Conservation (phyloP, 352 stramenopile genomes). For the Hyaloperonospora brassicae region DNA sequence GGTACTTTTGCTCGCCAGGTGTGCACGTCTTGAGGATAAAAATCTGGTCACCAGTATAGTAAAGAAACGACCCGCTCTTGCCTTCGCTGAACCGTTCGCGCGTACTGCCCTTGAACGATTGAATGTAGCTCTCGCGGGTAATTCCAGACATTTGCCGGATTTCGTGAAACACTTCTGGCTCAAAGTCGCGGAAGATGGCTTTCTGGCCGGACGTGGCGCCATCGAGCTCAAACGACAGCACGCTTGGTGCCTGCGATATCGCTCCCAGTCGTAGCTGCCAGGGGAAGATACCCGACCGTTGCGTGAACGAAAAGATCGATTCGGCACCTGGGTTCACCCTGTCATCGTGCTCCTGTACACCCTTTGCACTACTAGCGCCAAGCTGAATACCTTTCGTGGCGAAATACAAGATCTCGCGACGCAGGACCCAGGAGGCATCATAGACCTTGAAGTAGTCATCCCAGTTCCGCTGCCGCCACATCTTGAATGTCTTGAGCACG, state of each 20-base stretch:
- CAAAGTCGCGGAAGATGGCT: conserved; percentile 79
- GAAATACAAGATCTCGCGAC: conserved; percentile 78
- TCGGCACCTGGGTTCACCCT: conserved; percentile 31
- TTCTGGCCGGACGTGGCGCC: conserved; percentile 50
- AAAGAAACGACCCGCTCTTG: conserved; percentile 86
- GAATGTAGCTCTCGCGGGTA: conserved; percentile 59
- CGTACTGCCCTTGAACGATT: conserved; percentile 71
- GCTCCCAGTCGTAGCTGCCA: conserved; percentile 49
- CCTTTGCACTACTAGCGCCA: conserved; percentile 29
- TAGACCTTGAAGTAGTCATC: conserved; percentile 84
- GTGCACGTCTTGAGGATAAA: conserved; percentile 89
- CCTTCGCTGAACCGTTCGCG: conserved; percentile 85
- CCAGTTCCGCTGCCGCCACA: conserved; percentile 78
- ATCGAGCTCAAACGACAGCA: conserved; percentile 68
- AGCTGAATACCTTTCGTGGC: conserved; percentile 75
- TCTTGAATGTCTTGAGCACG: conserved; percentile 48
- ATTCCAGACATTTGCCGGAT: conserved; percentile 79
- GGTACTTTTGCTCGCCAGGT: conserved; percentile 68
- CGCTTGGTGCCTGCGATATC: conserved; percentile 36
- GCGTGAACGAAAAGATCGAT: conserved; percentile 61
- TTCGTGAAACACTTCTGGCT: conserved; percentile 71
- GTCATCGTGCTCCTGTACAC: conserved; percentile 28
- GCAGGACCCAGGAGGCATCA: conserved; percentile 76
- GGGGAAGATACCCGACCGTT: conserved; percentile 54
- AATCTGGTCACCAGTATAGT: conserved; percentile 82